phyloP scores from a whole-genome alignment of 805 yeast genomes.

The Saccharomycopsis schoenii region DNA sequence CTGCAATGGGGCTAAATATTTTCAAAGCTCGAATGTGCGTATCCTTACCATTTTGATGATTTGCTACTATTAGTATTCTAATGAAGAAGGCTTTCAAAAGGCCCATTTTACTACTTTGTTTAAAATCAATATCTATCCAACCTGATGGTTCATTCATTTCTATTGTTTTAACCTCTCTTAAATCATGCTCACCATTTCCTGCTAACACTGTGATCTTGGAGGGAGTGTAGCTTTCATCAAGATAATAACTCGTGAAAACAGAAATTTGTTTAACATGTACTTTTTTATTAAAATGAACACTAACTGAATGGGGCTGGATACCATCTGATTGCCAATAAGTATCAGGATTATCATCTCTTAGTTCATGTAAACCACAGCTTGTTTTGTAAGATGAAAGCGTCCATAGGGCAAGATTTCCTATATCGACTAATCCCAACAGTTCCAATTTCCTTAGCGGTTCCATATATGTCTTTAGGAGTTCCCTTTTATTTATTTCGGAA shows the following conservation, averaged over 20 bases:
- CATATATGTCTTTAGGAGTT: constrained; percentile 3
- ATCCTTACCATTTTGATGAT: constrained; percentile 95
- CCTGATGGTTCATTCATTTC: constrained; percentile 61
- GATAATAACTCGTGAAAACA: constrained; percentile 54
- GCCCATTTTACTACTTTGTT: constrained; percentile 42
- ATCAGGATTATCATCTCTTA: constrained; percentile 63
- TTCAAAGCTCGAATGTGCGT: constrained; percentile 75
- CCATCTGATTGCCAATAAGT: constrained; percentile 96
- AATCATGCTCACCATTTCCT: constrained; percentile 73
- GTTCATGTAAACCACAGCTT: constrained; percentile 61
- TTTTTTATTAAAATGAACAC: constrained; percentile 68
- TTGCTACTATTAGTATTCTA: constrained; percentile 52
- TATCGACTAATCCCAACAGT: constrained; percentile 51
- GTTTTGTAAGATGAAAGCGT: constrained; percentile 64
- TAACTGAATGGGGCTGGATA: constrained; percentile 72
- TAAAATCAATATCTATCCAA: constrained; percentile 62
- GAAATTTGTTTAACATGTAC: constrained; percentile 62
- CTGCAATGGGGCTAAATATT: constrained; percentile 26
- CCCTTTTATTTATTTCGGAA: neutral
- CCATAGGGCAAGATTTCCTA: constrained; percentile 81
- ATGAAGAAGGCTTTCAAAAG: constrained; percentile 58
- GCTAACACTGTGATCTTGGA: constrained; percentile 51
- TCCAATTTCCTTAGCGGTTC: constrained; percentile 40
- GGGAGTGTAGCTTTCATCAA: constrained; percentile 94
- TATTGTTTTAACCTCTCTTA: constrained; percentile 53